Evolutionary conservation across 2,329 filamentous ascomycete species (phyloP).

Genomic region (Trichophyton rubrum): DNA sequence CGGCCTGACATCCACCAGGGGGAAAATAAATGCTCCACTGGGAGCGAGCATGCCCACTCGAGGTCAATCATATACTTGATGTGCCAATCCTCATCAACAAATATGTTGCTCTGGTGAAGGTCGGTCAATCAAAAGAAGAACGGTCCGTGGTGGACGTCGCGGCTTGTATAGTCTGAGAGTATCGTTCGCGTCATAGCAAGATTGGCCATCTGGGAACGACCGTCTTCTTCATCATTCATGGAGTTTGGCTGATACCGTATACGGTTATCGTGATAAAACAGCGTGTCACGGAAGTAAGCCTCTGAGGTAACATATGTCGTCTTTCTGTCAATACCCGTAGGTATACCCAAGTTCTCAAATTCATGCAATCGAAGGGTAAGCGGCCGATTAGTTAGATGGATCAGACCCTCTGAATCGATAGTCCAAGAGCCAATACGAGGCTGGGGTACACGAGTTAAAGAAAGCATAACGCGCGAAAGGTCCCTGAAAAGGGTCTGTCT

Average conservation of each 20-base stretch:
- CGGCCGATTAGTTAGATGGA: slow-evolving; percentile 17
- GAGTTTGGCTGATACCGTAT: slow-evolving; percentile 21
- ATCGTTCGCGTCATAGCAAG: slow-evolving; percentile 15
- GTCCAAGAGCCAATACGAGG: slow-evolving; percentile 26
- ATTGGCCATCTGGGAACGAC: background rate
- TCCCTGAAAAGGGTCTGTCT: slow-evolving; percentile 13
- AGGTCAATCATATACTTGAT: slow-evolving; percentile 24
- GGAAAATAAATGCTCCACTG: slow-evolving; percentile 20
- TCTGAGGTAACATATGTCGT: slow-evolving; percentile 18
- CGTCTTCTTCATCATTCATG: background rate
- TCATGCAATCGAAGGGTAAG: slow-evolving; percentile 16
- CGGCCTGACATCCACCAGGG: slow-evolving; percentile 21
- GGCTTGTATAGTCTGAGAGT: background rate
- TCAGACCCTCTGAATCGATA: slow-evolving; percentile 18
- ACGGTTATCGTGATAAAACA: slow-evolving; percentile 20
- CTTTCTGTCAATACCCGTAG: slow-evolving; percentile 16
- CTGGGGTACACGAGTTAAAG: slow-evolving; percentile 13
- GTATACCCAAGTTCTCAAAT: slow-evolving; percentile 20
- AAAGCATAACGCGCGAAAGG: background rate
- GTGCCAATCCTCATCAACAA: slow-evolving; percentile 25
- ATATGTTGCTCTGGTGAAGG: slow-evolving; percentile 29
- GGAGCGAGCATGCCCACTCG: slow-evolving; percentile 23
- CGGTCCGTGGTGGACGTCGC: slow-evolving; percentile 19
- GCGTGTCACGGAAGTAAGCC: slow-evolving; percentile 18
- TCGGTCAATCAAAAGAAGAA: slow-evolving; percentile 30